Conservation (phyloP, 225 moss, liverwort and hornwort genomes). For the Neckera pumila region DNA sequence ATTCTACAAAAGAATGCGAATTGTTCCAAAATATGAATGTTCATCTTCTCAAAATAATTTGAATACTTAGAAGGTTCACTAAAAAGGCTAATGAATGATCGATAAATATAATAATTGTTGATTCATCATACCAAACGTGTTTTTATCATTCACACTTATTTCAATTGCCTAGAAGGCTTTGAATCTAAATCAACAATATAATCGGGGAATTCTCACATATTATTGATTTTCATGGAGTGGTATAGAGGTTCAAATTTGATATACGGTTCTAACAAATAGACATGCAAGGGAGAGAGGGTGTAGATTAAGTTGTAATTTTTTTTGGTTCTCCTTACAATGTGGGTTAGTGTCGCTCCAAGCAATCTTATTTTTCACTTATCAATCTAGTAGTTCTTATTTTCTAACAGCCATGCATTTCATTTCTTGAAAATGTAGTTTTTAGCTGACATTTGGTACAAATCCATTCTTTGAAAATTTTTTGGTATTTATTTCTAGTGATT, state of each 20-base stretch:
- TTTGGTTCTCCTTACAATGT: background rate
- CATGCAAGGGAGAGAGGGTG: too few species aligned
- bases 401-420: rapidly evolving
- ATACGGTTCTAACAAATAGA: background rate
- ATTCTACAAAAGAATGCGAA: background rate
- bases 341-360: rapidly evolving
- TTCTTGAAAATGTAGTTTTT: background rate
- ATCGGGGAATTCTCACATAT: background rate
- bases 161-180: background rate
- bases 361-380: background rate
- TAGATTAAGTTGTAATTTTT: background rate
- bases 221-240: background rate
- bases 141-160: background rate
- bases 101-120: background rate
- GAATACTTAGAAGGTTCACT: background rate
- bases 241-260: background rate
- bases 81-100: background rate
- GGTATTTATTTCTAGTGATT: rapidly evolving
- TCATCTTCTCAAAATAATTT: background rate
- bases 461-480: rapidly evolving
- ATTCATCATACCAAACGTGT: background rate
- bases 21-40: background rate
- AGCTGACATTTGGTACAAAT: background rate
- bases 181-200: background rate
- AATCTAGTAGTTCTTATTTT: background rate